A percentile compares a stretch with the other conserved stretches of the same genome.
phyloP scores from a whole-genome alignment of 2,329 filamentous ascomycete species.

The Grosmannia huntii region DNA sequence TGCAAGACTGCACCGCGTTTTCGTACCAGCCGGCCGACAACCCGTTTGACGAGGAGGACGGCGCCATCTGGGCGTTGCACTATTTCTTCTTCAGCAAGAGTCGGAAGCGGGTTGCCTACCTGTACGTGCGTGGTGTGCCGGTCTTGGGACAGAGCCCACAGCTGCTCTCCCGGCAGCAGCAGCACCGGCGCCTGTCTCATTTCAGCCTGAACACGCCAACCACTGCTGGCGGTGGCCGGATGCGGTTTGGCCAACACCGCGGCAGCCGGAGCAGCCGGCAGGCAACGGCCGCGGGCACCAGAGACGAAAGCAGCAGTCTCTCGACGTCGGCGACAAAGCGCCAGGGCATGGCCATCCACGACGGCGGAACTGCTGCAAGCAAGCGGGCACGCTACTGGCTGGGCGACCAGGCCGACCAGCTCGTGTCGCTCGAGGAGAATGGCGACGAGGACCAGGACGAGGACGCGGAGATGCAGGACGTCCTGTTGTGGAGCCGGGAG shows the following conservation, averaged over 20 bases:
- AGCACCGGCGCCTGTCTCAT: slow-evolving; percentile 8
- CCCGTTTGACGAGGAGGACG: slow-evolving; percentile 83
- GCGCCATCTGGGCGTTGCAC: slow-evolving; percentile 87
- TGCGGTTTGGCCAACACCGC: slow-evolving; percentile 7
- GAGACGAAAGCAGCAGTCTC: neutral
- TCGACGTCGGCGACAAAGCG: slow-evolving; percentile 12
- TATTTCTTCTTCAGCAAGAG: slow-evolving; percentile 97
- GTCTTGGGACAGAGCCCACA: slow-evolving; percentile 53
- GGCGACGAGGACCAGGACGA: slow-evolving; percentile 35
- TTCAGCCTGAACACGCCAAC: slow-evolving; percentile 4
- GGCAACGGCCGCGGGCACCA: neutral
- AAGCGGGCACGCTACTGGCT: slow-evolving; percentile 88
- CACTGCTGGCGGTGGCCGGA: slow-evolving; percentile 4
- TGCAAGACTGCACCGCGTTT: slow-evolving; percentile 81
- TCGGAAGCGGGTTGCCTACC: slow-evolving; percentile 83
- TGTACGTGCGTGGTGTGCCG: slow-evolving; percentile 82
- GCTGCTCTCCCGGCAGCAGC: slow-evolving; percentile 21
- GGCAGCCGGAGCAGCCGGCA: slow-evolving; percentile 7
- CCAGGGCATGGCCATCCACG: slow-evolving; percentile 16
- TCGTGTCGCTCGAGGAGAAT: slow-evolving; percentile 30
- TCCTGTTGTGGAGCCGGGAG: slow-evolving; percentile 43
- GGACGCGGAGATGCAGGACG: slow-evolving; percentile 36
- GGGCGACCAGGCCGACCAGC: slow-evolving; percentile 47
- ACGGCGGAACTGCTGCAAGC: slow-evolving; percentile 37
- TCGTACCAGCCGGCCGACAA: slow-evolving; percentile 82